Evolutionary conservation across 306 rosid species (phyloP).

Genomic region (Lupinus albus): DNA sequence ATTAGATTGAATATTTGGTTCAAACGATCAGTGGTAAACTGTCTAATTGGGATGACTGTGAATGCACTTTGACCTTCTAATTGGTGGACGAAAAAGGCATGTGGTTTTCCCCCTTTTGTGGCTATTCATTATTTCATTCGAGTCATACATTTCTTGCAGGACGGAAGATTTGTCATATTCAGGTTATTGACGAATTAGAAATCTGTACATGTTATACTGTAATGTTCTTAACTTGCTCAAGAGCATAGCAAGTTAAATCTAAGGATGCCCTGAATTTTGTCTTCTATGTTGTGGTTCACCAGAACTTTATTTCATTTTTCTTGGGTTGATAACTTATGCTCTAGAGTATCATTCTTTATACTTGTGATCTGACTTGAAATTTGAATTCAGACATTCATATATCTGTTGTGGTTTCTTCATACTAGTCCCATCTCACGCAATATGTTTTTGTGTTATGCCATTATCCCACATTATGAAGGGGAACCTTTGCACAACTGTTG

Average conservation of each 20-base stretch:
- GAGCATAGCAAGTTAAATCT: neutral
- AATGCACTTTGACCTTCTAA: neutral
- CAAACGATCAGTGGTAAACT: slow-evolving; percentile 2
- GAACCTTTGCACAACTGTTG: neutral
- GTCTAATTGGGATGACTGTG: slow-evolving; percentile 24
- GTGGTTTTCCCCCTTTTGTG: neutral
- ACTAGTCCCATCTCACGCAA: neutral
- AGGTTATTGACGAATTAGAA: slow-evolving; percentile 26
- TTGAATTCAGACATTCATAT: neutral
- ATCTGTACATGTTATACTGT: neutral
- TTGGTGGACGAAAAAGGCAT: neutral
- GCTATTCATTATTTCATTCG: slow-evolving; percentile 4
- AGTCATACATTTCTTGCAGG: slow-evolving; percentile 20
- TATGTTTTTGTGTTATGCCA: neutral
- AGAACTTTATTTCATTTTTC: neutral
- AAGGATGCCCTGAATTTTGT: neutral
- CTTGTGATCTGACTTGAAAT: neutral
- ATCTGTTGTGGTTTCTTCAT: neutral
- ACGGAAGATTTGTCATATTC: slow-evolving; percentile 3
- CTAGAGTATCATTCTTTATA: neutral
- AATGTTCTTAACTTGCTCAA: neutral
- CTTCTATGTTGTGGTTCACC: neutral
- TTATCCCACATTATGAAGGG: neutral
- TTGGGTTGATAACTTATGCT: neutral
- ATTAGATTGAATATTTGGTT: slow-evolving; percentile 9